These are phyloP conservation scores for Fusarium metavorans DNA, from an alignment of 2,329 filamentous ascomycete genomes.

Conservation along the genomic window DNA sequence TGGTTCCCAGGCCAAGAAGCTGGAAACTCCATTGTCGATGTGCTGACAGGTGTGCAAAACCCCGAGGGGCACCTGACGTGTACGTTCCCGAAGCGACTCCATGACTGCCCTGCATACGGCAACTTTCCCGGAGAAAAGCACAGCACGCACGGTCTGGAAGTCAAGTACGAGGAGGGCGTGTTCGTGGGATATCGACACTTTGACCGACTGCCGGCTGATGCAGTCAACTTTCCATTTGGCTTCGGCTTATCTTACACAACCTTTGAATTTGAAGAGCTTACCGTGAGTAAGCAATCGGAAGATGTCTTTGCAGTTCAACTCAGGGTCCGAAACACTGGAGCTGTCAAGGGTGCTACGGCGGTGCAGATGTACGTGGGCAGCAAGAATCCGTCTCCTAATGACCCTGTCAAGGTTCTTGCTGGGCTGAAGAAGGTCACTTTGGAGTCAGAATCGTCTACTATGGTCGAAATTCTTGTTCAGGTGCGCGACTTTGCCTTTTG, in stretches of 20 bases:
- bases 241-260: conserved; percentile 57
- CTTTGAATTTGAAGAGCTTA: conserved; percentile 65
- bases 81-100: conserved; percentile 69
- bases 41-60: conserved; percentile 73
- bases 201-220: conserved; percentile 67
- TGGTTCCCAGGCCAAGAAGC: conserved; percentile 79
- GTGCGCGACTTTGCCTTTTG: not conserved
- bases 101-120: conserved; percentile 74
- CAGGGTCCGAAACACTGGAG: not conserved
- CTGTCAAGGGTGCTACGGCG: not conserved
- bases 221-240: conserved; percentile 74
- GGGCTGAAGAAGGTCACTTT: not conserved
- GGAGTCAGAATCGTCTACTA: not conserved
- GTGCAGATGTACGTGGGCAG: not conserved
- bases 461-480: not conserved
- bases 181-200: conserved; percentile 78
- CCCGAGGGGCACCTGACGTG: conserved; percentile 74
- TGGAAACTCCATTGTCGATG: conserved; percentile 75
- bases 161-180: conserved; percentile 76
- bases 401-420: not conserved
- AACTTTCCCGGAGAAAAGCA: conserved; percentile 66
- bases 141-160: conserved; percentile 60
- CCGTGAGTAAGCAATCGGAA: not conserved
- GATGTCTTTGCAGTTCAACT: not conserved
- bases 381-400: not conserved